Base-by-base conservation (phyloP, 2,329 filamentous ascomycete genomes). In the Colletotrichum filicis region DNA sequence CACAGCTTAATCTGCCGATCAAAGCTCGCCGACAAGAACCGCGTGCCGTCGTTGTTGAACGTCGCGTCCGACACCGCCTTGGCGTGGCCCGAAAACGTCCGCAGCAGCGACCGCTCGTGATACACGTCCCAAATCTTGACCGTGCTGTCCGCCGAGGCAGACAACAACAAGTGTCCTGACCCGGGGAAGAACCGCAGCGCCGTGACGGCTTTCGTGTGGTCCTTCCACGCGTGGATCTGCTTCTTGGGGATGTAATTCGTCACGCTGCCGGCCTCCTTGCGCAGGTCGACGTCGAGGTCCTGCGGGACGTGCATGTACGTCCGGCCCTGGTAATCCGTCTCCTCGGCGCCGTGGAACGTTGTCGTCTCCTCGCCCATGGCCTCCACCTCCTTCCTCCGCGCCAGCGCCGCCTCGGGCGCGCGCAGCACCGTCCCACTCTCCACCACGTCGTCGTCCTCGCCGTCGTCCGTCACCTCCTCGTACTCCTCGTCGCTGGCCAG, bases 291-390 rank as follows among this genome's bases (percentile, higher is more conserved):
- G 79, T 95, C 94, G 83, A 98, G 85, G 81, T 98, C 95, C 81
- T 95, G 95, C 4, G 97, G 97, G 58, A 98, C 89, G 83, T 99
- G 97, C 96, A 99, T 98, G 82, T 98, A 99, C 42, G 96, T 97
- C 76, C 97, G 89, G 60, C 97, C 97, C 81, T 97, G 94, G 85
- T 99, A 99, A 82, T 99, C 97, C 86, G 92, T 93, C 83, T 97
- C 87, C 79, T 94, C 88, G 53, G 89, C 89, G 74, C 95, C 97
- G 79, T 98, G 93, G 84, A 98, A 99, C 57, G 92, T 92, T 56
- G 93, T 95, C 65, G 93, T 97, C 85, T 99, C 97, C 30, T 90
- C 90, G 72, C 91, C 91, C 78, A 87, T 76, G 75, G 87, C 87
- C 79, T 92, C 90, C 9, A 87, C 87, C 79, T 90, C 85, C 80